These are phyloP conservation scores for Beauveria bassiana DNA, from an alignment of 2,329 filamentous ascomycete genomes.

Conservation along the genomic window DNA sequence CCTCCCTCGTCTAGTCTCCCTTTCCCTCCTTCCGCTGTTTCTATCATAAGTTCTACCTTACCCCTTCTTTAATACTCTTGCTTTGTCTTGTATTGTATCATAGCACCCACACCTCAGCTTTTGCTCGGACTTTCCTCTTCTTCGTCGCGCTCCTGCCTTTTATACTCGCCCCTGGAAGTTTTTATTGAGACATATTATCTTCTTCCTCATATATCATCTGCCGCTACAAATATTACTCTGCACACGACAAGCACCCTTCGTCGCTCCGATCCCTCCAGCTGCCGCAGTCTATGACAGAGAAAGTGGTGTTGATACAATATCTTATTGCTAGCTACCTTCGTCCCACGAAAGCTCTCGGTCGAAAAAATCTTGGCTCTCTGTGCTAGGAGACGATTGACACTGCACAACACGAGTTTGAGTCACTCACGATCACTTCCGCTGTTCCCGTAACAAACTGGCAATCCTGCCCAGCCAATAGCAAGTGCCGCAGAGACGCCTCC, in stretches of 20 bases:
- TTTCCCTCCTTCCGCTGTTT: neutral
- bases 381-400: too few species aligned
- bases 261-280: neutral
- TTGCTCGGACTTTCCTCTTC: constrained; percentile 39
- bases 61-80: constrained; percentile 9
- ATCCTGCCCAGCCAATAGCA: neutral
- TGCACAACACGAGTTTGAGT: constrained; percentile 6
- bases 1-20: too few species aligned
- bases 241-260: constrained; percentile 10
- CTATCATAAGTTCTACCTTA: constrained; percentile 8
- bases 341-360: too few species aligned
- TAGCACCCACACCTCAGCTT: constrained; percentile 6
- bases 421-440: constrained; percentile 29
- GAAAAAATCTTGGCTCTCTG: too few species aligned
- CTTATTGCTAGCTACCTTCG: too few species aligned
- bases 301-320: too few species aligned
- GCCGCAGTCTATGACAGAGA: too few species aligned
- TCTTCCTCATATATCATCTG: constrained; percentile 49
- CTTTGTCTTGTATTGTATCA: constrained; percentile 16
- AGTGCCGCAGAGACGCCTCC: neutral
- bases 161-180: constrained; percentile 48
- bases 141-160: constrained; percentile 26
- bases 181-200: constrained; percentile 69
- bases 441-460: constrained; percentile 10
- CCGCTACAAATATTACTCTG: constrained; percentile 32